phyloP scores from a whole-genome alignment of 2,329 filamentous ascomycete genomes.

The Epichloe amarillans region DNA sequence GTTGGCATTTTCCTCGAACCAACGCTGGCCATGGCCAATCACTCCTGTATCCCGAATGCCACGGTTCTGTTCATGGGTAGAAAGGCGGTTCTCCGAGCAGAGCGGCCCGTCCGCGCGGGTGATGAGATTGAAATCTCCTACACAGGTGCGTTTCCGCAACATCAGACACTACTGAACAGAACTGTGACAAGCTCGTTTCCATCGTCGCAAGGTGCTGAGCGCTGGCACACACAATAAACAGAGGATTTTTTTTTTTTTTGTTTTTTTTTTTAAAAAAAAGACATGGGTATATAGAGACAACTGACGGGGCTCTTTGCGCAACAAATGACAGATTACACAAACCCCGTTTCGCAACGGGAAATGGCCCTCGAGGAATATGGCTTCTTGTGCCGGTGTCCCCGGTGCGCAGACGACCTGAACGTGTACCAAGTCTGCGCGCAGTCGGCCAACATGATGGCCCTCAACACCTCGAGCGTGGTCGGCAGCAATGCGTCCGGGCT shows the following conservation, averaged over 20 bases:
- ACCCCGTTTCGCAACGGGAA: constrained; percentile 29
- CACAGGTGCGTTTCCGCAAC: constrained; percentile 30
- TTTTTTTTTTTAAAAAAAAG: too few species aligned
- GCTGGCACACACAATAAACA: too few species aligned
- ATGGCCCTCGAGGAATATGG: constrained; percentile 34
- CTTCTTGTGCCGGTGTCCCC: constrained; percentile 37
- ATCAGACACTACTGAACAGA: too few species aligned
- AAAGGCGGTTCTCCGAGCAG: constrained; percentile 36
- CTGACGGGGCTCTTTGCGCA: too few species aligned
- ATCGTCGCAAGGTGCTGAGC: too few species aligned
- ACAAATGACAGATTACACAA: constrained; percentile 30
- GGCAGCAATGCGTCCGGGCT: constrained; percentile 11
- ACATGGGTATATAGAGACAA: too few species aligned
- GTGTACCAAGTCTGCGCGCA: constrained; percentile 37
- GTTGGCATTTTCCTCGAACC: constrained; percentile 44
- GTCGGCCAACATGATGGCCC: constrained; percentile 20
- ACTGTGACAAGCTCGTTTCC: too few species aligned
- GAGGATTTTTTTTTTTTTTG: too few species aligned
- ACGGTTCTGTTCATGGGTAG: constrained; percentile 41
- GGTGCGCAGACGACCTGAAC: constrained; percentile 37
- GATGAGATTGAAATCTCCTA: constrained; percentile 51
- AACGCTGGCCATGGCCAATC: constrained; percentile 45
- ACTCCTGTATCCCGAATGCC: constrained; percentile 49
- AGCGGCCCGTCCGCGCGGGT: constrained; percentile 32
- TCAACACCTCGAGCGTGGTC: constrained; percentile 33